Base-by-base conservation (phyloP, 495 filamentous ascomycete genomes). In the Penicillium fimorum region DNA sequence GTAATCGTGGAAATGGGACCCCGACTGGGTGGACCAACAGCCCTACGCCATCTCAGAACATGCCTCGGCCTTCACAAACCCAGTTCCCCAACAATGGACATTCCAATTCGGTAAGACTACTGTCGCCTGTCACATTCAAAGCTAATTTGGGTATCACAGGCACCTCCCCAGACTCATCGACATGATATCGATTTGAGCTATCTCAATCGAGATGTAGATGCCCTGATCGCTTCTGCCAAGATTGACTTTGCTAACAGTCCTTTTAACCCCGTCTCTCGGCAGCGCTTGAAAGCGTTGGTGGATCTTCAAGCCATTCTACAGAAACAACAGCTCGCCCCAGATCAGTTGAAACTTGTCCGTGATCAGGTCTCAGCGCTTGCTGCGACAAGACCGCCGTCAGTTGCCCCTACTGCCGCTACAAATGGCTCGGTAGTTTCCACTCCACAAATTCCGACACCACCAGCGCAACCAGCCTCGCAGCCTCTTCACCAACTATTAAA, bases 281-380 rank as follows among this genome's bases (percentile, higher is more conserved):
- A 83, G 56, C 87, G 86, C 64, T 72, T 97, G 65, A 88, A 92
- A 70, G 91, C 92, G 18, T 80, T 97, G 61, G 73, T 95, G 70
- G 90, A 93, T 70, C 81, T 97, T 58, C 87, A 96, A 74, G 82
- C 70, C 45, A 85, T 96, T 64, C 75, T 97, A 71, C 81, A 88
- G 65, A 85, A 78, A 59, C 89, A 90, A 66, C 82, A 90, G 63
- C 81, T 96, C 63, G 84, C 88, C 45, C 86, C 84, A 66, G 84
- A 91, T 61, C 86, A 95, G 75, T 79, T 96, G 61, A 84, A 84
- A 69, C 78, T 86, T 66, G 85, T 96, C 63, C 85, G 86, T 68
- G 84, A 90, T 63, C 87, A 91, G 78, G 83, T 97, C 61, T 80
- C 85, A 61, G 82, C 84, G 60, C 81, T 96, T 62, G 79, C 81